Evolutionary conservation across 2,329 filamentous ascomycete genomes (phyloP), one percentile per base, ranked within the genome.

Genomic region (Colletotrichum musae): DNA sequence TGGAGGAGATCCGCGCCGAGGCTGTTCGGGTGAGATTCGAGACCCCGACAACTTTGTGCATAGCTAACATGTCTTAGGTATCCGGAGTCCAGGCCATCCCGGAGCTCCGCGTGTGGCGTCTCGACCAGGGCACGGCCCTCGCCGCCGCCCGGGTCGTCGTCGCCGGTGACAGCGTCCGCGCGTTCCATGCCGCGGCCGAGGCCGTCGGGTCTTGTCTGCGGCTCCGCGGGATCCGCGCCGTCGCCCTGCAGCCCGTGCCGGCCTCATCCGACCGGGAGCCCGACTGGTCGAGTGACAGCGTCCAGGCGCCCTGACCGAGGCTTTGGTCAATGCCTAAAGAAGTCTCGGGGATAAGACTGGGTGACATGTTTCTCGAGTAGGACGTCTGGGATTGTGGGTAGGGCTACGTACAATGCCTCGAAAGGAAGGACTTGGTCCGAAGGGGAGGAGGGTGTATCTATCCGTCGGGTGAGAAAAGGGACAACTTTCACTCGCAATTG

Each of bases 81-180:
- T 86, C 88, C 0, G 92, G 91, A 0, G 85, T 94, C 18, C 77
- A 88, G 21, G 89, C 89, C 0, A 85, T 94, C 15, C 91, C 94
- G 72, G 91, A 94, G 73, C 82, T 94, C 16, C 92, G 93, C 73
- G 87, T 94, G 70, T 94, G 93, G 92, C 86, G 89, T 2, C 84
- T 94, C 3, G 89, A 92, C 75, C 91, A 95, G 79, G 84, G 85
- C 59, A 93, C 93, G 74, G 84, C 88, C 4, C 84, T 94, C 54
- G 92, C 92, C 7, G 90, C 90, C 1, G 92, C 90, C 1, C 92
- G 94, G 75, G 81, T 94, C 1, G 84, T 91, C 0, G 86, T 94
- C 16, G 84, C 86, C 2, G 86, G 89, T 70, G 82, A 85, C 59
- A 85, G 85, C 9, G 78, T 93, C 26, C 77, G 82, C 43, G 81